These are phyloP conservation scores for Paraleonurus japonicus DNA, from an alignment of 257 asterid genomes.

Conservation along the genomic window DNA sequence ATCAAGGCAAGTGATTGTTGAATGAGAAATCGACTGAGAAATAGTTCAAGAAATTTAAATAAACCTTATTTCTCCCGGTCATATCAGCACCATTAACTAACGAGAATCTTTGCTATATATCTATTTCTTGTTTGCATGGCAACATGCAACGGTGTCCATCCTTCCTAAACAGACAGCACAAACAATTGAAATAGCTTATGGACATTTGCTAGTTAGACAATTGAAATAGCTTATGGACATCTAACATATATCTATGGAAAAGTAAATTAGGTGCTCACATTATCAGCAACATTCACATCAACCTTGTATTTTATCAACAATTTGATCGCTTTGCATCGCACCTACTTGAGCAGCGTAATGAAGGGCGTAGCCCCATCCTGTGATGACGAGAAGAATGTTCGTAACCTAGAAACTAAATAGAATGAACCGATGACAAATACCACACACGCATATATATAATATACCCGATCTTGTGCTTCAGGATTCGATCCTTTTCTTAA, in stretches of 20 bases:
- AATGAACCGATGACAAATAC: background rate
- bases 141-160: constrained; percentile 93
- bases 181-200: background rate
- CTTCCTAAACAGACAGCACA: constrained; percentile 56
- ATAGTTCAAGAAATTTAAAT: background rate
- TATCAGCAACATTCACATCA: constrained; percentile 82
- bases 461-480: constrained; percentile 74
- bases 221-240: background rate
- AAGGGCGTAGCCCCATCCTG: constrained; percentile 92
- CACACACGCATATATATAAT: background rate
- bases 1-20: background rate
- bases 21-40: background rate
- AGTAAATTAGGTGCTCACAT: constrained; percentile 46
- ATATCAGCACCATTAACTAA: constrained; percentile 82
- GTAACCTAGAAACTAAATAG: constrained; percentile 9
- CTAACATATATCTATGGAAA: background rate
- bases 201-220: background rate
- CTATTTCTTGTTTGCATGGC: constrained; percentile 92
- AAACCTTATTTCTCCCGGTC: constrained; percentile 73
- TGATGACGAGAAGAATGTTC: background rate
- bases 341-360: constrained; percentile 98
- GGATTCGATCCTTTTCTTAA: constrained; percentile 86
- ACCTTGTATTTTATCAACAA: constrained; percentile 78
- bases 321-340: constrained; percentile 82
- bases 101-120: constrained; percentile 63